Evolutionary conservation across 148 eudicot species (phyloP).

Genomic region (Amaranthus cruentus): DNA sequence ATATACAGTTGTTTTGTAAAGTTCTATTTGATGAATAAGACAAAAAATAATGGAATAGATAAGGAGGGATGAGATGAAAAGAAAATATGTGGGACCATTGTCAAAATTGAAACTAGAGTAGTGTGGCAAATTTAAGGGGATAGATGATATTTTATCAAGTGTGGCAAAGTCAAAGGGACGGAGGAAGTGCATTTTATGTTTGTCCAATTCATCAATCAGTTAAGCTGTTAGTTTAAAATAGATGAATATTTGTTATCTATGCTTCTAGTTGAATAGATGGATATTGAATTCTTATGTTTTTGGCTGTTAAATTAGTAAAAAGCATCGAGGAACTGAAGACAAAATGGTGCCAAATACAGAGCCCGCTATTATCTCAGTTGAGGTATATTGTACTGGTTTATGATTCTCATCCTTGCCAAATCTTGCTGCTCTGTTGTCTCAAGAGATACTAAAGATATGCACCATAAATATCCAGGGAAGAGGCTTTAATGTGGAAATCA

Average conservation of each 20-base stretch:
- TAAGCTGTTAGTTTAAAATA: background rate
- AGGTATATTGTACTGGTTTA: slow-evolving; percentile 45
- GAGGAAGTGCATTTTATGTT: background rate
- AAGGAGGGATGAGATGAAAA: no score
- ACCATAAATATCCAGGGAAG: slow-evolving; percentile 64
- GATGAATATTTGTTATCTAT: background rate
- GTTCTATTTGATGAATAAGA: no score
- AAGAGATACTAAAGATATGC: slow-evolving; percentile 9
- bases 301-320: slow-evolving; percentile 35
- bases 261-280: background rate
- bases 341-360: slow-evolving; percentile 51
- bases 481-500: slow-evolving; percentile 73
- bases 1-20: no score
- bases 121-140: no score
- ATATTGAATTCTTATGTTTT: background rate
- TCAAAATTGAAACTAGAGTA: no score
- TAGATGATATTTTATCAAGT: no score
- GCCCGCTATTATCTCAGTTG: slow-evolving; percentile 94
- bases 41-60: no score
- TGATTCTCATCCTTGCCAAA: background rate
- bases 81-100: no score
- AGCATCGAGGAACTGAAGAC: slow-evolving; percentile 43
- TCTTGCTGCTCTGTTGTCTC: background rate
- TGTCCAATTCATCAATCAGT: background rate
- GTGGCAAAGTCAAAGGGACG: no score